These are phyloP conservation scores for Penicillium palitans DNA, from an alignment of 2,329 filamentous ascomycete species.

Conservation along the genomic window DNA sequence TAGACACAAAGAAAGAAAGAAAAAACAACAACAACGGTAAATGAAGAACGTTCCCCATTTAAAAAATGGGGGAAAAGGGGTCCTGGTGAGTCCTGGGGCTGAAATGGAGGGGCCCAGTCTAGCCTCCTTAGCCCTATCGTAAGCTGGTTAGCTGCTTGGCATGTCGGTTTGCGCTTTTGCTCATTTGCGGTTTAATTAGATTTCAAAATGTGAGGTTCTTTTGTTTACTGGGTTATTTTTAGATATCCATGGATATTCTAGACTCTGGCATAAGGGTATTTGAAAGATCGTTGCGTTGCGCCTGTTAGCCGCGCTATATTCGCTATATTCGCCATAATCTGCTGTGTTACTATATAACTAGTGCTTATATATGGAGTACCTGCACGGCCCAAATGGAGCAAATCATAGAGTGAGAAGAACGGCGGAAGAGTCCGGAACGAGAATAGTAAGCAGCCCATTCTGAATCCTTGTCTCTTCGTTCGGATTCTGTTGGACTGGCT, in stretches of 20 bases:
- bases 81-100: background rate
- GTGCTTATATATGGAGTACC: background rate
- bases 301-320: background rate
- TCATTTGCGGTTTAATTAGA: background rate
- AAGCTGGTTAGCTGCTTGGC: constrained; percentile 1
- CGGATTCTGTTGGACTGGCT: constrained; percentile 9
- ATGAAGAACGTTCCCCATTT: no score
- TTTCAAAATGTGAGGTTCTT: background rate
- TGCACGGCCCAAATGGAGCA: background rate
- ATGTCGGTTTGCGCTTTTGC: background rate
- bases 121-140: background rate
- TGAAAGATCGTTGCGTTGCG: background rate
- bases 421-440: constrained; percentile 2
- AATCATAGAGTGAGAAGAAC: background rate
- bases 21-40: background rate
- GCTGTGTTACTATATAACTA: no score
- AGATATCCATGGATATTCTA: background rate
- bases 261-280: background rate
- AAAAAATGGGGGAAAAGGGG: background rate
- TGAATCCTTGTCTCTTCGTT: background rate
- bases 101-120: background rate
- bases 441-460: background rate
- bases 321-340: background rate
- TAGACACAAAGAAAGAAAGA: no score
- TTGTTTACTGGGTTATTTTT: background rate